These are phyloP conservation scores for Periglandula ipomoeae DNA, from an alignment of 2,329 filamentous ascomycete genomes.

Conservation along the genomic window DNA sequence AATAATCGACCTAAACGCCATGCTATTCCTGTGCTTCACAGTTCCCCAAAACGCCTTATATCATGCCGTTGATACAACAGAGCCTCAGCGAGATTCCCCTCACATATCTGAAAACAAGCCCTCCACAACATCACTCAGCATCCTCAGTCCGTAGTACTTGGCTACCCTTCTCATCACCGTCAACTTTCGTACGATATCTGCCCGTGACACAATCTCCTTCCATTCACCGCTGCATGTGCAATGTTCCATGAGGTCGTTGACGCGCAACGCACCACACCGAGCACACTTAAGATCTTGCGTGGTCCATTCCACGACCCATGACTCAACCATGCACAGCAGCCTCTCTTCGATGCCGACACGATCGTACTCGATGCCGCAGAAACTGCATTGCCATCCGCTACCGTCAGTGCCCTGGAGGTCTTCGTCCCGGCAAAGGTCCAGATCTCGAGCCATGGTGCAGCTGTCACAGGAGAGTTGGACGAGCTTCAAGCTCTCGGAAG, in stretches of 20 bases:
- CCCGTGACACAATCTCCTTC: constrained; percentile 60
- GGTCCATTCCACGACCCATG: constrained; percentile 67
- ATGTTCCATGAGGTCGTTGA: constrained; percentile 95
- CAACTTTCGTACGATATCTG: constrained; percentile 56
- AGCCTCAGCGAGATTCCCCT: constrained; percentile 1
- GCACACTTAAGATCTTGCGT: constrained; percentile 82
- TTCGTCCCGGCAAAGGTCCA: constrained; percentile 88
- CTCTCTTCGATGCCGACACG: constrained; percentile 76
- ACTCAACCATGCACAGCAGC: constrained; percentile 68
- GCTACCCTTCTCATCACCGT: constrained; percentile 67
- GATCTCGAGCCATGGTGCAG: constrained; percentile 79
- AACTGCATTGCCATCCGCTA: constrained; percentile 63
- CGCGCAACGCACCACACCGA: constrained; percentile 60
- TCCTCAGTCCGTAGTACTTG: constrained; percentile 67
- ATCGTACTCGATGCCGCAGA: constrained; percentile 68
- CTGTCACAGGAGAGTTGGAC: constrained; percentile 75
- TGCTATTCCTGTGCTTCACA: too few species aligned
- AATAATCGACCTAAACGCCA: too few species aligned
- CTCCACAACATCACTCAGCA: constrained; percentile 68
- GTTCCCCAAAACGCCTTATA: too few species aligned
- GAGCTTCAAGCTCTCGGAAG: constrained; percentile 64
- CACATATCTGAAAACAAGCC: constrained; percentile 45
- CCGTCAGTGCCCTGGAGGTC: constrained; percentile 48
- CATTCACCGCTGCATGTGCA: constrained; percentile 87
- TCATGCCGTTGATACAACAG: too few species aligned